phyloP scores from a whole-genome alignment of 768 basidiomycete species.

The Lentinula aciculospora region DNA sequence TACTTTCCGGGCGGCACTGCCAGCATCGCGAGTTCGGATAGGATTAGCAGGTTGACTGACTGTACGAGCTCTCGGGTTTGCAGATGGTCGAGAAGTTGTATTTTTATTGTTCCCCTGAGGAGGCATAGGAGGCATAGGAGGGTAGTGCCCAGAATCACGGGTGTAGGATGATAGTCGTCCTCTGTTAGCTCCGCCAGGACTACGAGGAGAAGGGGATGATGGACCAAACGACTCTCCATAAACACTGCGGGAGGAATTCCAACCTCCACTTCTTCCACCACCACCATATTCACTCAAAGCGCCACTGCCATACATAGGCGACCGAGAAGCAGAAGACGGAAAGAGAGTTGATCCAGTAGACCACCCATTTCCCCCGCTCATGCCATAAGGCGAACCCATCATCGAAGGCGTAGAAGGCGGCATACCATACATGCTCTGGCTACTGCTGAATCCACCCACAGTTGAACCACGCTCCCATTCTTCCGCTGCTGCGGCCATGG shows the following conservation, averaged over 20 bases:
- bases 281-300: slow-evolving; percentile 66
- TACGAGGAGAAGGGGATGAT: slow-evolving; percentile 10
- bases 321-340: slow-evolving; percentile 33
- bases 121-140: slow-evolving; percentile 35
- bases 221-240: slow-evolving; percentile 66
- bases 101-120: slow-evolving; percentile 7
- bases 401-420: slow-evolving; percentile 22
- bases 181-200: slow-evolving; percentile 1
- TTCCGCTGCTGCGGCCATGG: slow-evolving; percentile 82
- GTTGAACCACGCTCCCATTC: slow-evolving; percentile 85
- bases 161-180: slow-evolving; percentile 13
- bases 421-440: slow-evolving; percentile 23
- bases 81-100: neutral
- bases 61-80: slow-evolving; percentile 22
- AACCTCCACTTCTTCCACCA: slow-evolving; percentile 38
- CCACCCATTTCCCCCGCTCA: slow-evolving; percentile 39
- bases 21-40: slow-evolving; percentile 12
- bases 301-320: slow-evolving; percentile 54
- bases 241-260: slow-evolving; percentile 55
- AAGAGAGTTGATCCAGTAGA: slow-evolving; percentile 41
- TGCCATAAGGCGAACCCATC: slow-evolving; percentile 33
- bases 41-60: slow-evolving; percentile 40
- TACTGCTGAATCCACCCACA: slow-evolving; percentile 35
- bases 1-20: slow-evolving; percentile 23
- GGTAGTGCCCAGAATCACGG: slow-evolving; percentile 35